Conservation (phyloP, 768 basidiomycete genomes). For the Kwoniella botswanensis region DNA sequence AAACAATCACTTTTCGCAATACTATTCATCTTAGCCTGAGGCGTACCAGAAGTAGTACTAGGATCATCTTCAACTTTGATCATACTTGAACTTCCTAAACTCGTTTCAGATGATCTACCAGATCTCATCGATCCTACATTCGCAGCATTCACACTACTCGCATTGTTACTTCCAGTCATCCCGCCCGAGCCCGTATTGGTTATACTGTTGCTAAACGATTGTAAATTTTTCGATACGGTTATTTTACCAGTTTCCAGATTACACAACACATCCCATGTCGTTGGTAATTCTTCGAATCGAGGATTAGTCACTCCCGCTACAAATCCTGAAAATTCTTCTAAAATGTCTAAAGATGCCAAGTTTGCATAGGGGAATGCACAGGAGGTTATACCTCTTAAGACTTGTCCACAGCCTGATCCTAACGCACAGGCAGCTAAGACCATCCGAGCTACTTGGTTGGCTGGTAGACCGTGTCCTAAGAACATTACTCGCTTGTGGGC, state of each 20-base stretch:
- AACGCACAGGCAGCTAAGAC: slow-evolving; percentile 94
- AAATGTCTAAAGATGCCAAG: slow-evolving; percentile 77
- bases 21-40: slow-evolving; percentile 39
- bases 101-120: slow-evolving; percentile 37
- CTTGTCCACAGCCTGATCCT: slow-evolving; percentile 82
- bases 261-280: slow-evolving; percentile 87
- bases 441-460: slow-evolving; percentile 85
- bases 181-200: background rate
- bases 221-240: slow-evolving; percentile 83
- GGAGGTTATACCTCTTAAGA: slow-evolving; percentile 81
- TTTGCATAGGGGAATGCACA: slow-evolving; percentile 95
- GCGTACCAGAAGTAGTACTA: slow-evolving; percentile 22
- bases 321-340: slow-evolving; percentile 82
- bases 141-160: background rate
- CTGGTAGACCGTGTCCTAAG: slow-evolving; percentile 85
- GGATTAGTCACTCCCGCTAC: slow-evolving; percentile 98
- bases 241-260: slow-evolving; percentile 87
- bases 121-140: slow-evolving; percentile 24
- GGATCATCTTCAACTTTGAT: slow-evolving; percentile 43
- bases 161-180: background rate
- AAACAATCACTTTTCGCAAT: slow-evolving; percentile 64
- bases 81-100: slow-evolving; percentile 62
- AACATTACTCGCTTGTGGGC: slow-evolving; percentile 97
- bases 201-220: slow-evolving; percentile 10
- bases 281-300: slow-evolving; percentile 82